Conservation (phyloP, 2,329 filamentous ascomycete genomes). For the Arthrobotrys conoides region DNA sequence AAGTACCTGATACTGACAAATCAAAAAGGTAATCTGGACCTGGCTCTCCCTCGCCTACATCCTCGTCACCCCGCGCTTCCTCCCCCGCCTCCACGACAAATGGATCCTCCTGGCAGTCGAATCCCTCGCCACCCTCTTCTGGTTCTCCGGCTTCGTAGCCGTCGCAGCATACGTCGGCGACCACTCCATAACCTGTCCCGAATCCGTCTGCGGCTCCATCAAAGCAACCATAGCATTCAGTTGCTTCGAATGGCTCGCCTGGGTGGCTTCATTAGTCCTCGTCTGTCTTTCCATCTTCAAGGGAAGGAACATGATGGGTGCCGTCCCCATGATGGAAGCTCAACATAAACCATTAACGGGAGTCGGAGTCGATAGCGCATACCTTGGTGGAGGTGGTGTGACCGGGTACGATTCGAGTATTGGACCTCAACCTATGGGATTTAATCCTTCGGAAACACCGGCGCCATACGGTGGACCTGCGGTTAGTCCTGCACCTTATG, state of each 20-base stretch:
- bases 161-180: conserved; percentile 56
- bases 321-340: conserved; percentile 43
- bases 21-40: conserved; percentile 48
- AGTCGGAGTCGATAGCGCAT: conserved; percentile 35
- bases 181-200: conserved; percentile 48
- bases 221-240: conserved; percentile 51
- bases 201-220: conserved; percentile 53
- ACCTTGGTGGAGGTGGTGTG: conserved; percentile 26
- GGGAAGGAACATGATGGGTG: conserved; percentile 46
- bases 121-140: conserved; percentile 56
- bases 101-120: conserved; percentile 56
- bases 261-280: conserved; percentile 47
- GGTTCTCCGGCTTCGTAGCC: conserved; percentile 58
- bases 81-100: conserved; percentile 58
- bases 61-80: conserved; percentile 53
- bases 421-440: conserved; percentile 41
- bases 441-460: conserved; percentile 54
- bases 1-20: no score
- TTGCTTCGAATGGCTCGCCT: conserved; percentile 59
- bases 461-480: conserved; percentile 26
- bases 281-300: conserved; percentile 57
- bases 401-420: conserved; percentile 25
- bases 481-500: conserved; percentile 47
- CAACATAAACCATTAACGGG: conserved; percentile 39
- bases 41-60: conserved; percentile 58